Evolutionary conservation across 2,329 filamentous ascomycete species (phyloP), one percentile per base, ranked within the genome.

Genomic region (Orbilia blumenaviensis): DNA sequence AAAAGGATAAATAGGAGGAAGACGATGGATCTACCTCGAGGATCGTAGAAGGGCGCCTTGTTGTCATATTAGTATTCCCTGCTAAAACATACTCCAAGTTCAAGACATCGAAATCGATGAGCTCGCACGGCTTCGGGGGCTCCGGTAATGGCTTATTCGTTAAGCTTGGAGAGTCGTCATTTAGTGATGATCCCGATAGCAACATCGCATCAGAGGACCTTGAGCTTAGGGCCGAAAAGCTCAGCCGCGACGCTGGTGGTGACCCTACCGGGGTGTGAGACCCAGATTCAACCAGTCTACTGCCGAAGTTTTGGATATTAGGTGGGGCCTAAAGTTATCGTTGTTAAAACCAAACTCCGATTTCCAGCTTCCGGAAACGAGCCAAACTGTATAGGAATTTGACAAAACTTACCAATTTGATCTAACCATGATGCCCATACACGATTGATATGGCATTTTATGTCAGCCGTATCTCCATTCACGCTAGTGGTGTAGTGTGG

Each of bases 171-270:
- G n/a, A 9, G 29, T 56, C 50, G 29, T 23, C 29, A 10, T 56
- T 56, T 1, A 56, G 29, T 14, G 50, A 56, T 5, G 50, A 56
- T 23, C 50, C 50, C 2, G 50, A 56, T 56, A 56, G 36, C 6
- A 32, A 56, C 50, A 56, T 56, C 7, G 29, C 50, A 38, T 56
- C 50, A 4, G 29, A 36, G n/a, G 50, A 56, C 34, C 48, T 52
- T 18, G 50, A 56, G 10, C 50, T 56, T 16, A 56, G 16, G 8
- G 29, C 50, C 4, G 50, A 36, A 21, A 56, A 56, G 1, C 12
- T 32, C 29, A 36, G 8, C 14, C 50, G n/a, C 6, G 32, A 56
- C 5, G 16, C 29, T 3, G 50, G 50, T 2, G 50, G 50, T 7
- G 50, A 56, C 3, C 50, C 27, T n/a, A 32, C 29, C 23, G 50